A percentile compares a stretch with the other conserved stretches of the same genome.
Evolutionary conservation across 192 early-diverging fungal genomes (phyloP).

Genomic region (Coemansia sp.): DNA sequence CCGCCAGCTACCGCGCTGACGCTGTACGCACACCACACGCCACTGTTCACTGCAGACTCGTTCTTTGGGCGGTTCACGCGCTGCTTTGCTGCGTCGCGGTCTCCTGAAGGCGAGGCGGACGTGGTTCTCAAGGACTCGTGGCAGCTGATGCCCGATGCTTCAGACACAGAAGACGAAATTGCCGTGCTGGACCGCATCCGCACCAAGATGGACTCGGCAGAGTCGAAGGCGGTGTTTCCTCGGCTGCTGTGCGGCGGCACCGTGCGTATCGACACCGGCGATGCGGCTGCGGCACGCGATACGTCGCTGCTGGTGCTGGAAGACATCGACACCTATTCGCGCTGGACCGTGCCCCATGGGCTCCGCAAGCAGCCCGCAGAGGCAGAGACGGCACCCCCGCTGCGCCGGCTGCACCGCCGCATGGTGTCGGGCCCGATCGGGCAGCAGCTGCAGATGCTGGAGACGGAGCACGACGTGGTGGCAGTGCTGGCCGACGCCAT

Average conservation of each 20-base stretch:
- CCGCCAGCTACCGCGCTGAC: constrained; percentile 10
- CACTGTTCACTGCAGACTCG: constrained; percentile 35
- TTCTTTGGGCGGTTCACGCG: constrained; percentile 48
- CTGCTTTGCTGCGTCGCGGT: constrained; percentile 25
- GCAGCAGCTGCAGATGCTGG: constrained; percentile 25
- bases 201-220: constrained; percentile 17
- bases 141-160: constrained; percentile 24
- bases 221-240: constrained; percentile 17
- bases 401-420: constrained; percentile 37
- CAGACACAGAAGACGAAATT: constrained; percentile 25
- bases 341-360: constrained; percentile 46
- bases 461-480: constrained; percentile 31
- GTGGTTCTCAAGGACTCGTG: constrained; percentile 48
- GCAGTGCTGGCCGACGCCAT: constrained; percentile 44
- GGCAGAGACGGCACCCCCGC: not conserved
- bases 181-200: constrained; percentile 30
- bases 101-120: constrained; percentile 8
- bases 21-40: constrained; percentile 23
- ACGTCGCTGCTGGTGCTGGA: constrained; percentile 36
- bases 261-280: constrained; percentile 17
- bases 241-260: constrained; percentile 41
- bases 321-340: constrained; percentile 17
- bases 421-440: constrained; percentile 46
- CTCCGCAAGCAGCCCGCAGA: not conserved
- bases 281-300: constrained; percentile 15